Evolutionary conservation across 805 yeast genomes (phyloP), one percentile per base, ranked within the genome.

Genomic region (Scheffersomyces coipomensis): DNA sequence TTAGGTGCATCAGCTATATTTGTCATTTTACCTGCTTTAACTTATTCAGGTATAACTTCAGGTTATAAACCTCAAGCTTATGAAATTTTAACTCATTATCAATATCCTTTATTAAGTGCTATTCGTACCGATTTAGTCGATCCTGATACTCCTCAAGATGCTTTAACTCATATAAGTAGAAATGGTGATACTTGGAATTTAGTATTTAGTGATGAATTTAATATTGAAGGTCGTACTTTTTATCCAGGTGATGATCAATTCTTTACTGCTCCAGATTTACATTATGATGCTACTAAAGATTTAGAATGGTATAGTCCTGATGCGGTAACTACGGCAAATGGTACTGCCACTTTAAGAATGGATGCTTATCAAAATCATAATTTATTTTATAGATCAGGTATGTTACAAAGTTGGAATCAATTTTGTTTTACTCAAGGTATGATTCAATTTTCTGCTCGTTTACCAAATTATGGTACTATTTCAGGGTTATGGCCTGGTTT

Each of bases 21-120:
- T 52, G 74, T 93, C 36, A 64, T 91, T 4, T 65, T 87, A 44
- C 98, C 99, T 1, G 91, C 82, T 2, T 61, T 91, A 36, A 89
- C 97, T 0, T 91, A 74, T 62, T 71, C 96, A 2, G 95, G 95
- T 43, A 79, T 76, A 21, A 64, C 78, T 6, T 36, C 51, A 17
- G 56, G 46, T 30, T 40, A 47, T 38, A 33, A 33, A 10, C 63
- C 68, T 4, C 48, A 61, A 40, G 22, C 65, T 5, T 73, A 71
- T 51, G 76, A 70, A 38, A 45, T 67, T 7, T 64, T 83, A 45
- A 62, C 86, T 2, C 66, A 69, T 6, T 66, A 66, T 49, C 40
- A 51, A 34, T 66, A 64, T 42, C 72, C 72, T 11, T 30, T 62
- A 11, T 40, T 64, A n/a, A 53, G 62, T 8, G 66, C 68, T 21